Base-by-base conservation (phyloP, 768 basidiomycete genomes). In the Lyophyllum atratum region DNA sequence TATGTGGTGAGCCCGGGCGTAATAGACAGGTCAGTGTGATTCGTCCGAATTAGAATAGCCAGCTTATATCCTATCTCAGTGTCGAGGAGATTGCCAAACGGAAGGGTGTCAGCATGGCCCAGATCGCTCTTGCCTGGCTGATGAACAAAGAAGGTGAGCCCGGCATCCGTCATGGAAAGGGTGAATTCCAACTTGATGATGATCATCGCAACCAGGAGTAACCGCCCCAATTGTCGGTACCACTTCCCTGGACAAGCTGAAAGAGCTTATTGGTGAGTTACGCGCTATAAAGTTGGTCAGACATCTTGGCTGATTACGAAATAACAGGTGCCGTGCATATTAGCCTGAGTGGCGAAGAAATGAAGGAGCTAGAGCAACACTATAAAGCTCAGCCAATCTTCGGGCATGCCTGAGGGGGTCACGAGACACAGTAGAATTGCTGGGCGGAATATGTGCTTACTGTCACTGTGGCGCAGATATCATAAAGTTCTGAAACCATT, bases 71-170 rank as follows among this genome's bases (percentile, higher is more conserved):
- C 17, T 14, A 5, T 11, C 31, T 1, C 22, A 56, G 55, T 21
- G 55, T 56, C 43, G 82, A 86, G 59, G 72, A 78, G 56, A 69
- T 87, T 47, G 80, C 85, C 8, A 83, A 82, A 63, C 75, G 78
- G 45, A 77, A 76, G 44, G 74, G 74, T 5, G 68, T 76, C 5
- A 78, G 73, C 29, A 87, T 87, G 86, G 82, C 84, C 0, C 82
- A 84, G 58, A 70, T 85, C 12, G 74, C 81, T 8, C 60, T 84
- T n/a, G 78, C 79, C 2, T 81, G 80, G 80, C 66, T 66, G 0
- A 52, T 77, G 39, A 45, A 64, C 25, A 81, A 81, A 63, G 72
- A 69, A 45, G 69, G 70, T 65, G 45, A 25, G 45, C 17, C 17
- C 21, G 40, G 17, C 19, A 25, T 29, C 17, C 1, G 45, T 46